These are phyloP conservation scores for Fomitopsis schrenkii DNA, from an alignment of 1,284 basidiomycete genomes.

Conservation along the genomic window DNA sequence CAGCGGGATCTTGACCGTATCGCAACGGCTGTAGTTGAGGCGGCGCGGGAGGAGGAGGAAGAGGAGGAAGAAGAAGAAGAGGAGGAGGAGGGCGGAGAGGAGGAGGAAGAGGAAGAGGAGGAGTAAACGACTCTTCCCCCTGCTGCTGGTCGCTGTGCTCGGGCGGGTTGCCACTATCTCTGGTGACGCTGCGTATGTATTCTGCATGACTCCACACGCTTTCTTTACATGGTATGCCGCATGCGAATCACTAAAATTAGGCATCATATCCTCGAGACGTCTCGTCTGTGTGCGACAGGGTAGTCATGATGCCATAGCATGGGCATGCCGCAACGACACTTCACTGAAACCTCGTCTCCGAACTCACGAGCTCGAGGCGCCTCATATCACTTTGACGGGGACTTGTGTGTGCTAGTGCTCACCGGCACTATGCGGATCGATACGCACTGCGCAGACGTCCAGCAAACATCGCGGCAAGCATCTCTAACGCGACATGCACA, in stretches of 20 bases:
- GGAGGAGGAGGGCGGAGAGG: slow-evolving; percentile 68
- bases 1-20: slow-evolving; percentile 98
- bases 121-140: not conserved
- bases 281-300: not conserved
- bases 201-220: slow-evolving; percentile 3
- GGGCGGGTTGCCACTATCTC: not conserved
- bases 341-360: too few species aligned
- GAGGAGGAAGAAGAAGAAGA: slow-evolving; percentile 88
- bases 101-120: slow-evolving; percentile 57
- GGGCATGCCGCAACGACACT: too few species aligned
- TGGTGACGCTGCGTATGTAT: slow-evolving; percentile 8
- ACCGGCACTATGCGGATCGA: too few species aligned
- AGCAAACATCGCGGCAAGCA: too few species aligned
- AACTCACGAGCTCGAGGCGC: too few species aligned
- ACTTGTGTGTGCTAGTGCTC: too few species aligned
- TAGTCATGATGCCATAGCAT: too few species aligned
- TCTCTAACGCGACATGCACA: too few species aligned
- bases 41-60: slow-evolving; percentile 77
- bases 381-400: too few species aligned
- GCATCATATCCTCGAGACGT: slow-evolving; percentile 1
- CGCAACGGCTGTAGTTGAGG: slow-evolving; percentile 93
- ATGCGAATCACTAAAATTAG: slow-evolving; percentile 23
- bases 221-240: slow-evolving; percentile 16
- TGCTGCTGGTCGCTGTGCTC: not conserved
- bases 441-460: too few species aligned